phyloP scores from a whole-genome alignment of 495 filamentous ascomycete species.

The Rusavskia elegans region DNA sequence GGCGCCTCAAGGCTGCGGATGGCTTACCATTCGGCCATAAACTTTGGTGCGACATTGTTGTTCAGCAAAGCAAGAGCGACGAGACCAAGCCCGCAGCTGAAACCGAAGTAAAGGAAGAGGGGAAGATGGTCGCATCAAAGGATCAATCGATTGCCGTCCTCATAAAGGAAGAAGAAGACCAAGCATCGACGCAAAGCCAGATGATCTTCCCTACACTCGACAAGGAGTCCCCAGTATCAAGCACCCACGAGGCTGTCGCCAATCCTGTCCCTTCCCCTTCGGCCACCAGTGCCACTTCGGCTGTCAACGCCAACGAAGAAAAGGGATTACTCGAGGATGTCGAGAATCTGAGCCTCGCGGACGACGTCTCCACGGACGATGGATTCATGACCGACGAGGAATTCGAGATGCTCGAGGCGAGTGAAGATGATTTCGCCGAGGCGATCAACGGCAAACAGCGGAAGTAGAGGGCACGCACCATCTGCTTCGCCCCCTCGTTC shows the following conservation, averaged over 20 bases:
- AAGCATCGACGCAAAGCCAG: conserved; percentile 31
- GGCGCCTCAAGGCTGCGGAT: conserved; percentile 75
- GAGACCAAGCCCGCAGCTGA: conserved; percentile 3
- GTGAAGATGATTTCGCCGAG: conserved; percentile 69
- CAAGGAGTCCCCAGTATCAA: conserved; percentile 77
- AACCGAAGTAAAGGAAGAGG: conserved; percentile 11
- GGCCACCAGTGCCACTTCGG: conserved; percentile 8
- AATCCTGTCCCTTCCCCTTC: conserved; percentile 13
- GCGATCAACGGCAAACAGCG: conserved; percentile 14
- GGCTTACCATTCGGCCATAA: conserved; percentile 78
- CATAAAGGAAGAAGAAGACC: conserved; percentile 11
- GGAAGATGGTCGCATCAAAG: conserved; percentile 8
- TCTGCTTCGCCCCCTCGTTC: not conserved
- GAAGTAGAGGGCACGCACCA: not conserved
- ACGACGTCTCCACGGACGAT: conserved; percentile 37
- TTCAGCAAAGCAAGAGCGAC: conserved; percentile 4
- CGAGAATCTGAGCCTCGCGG: conserved; percentile 47
- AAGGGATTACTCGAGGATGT: conserved; percentile 48
- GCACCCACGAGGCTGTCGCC: conserved; percentile 45
- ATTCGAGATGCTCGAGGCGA: conserved; percentile 91
- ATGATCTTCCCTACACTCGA: conserved; percentile 98
- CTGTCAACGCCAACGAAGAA: conserved; percentile 26
- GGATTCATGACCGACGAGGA: conserved; percentile 93
- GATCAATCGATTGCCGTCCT: conserved; percentile 15
- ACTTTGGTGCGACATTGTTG: conserved; percentile 75